phyloP scores from a whole-genome alignment of 495 filamentous ascomycete genomes.

The Aspergillus taichungensis region DNA sequence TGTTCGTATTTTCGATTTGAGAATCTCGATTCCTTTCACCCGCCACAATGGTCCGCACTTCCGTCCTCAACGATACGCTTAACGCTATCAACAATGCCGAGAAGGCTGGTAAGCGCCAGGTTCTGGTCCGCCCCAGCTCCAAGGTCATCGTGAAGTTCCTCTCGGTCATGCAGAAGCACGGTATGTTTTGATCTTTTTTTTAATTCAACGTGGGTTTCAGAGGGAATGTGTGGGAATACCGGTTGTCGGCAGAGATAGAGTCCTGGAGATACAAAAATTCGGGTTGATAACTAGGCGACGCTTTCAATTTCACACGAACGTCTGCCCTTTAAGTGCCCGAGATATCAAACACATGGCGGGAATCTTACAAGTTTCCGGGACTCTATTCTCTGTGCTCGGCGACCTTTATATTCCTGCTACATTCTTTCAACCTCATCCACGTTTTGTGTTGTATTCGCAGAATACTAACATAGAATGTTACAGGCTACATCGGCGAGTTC shows the following conservation, averaged over 20 bases:
- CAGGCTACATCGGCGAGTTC: constrained; percentile 99
- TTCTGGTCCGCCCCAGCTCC: constrained; percentile 88
- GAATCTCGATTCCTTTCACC: constrained; percentile 60
- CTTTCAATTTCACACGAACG: constrained; percentile 70
- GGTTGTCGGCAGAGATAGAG: neutral
- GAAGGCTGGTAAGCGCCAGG: constrained; percentile 97
- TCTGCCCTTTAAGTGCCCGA: constrained; percentile 99
- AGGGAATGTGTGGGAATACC: neutral
- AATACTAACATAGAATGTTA: neutral
- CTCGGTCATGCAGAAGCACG: constrained; percentile 96
- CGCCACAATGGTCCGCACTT: constrained; percentile 95
- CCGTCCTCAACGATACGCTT: constrained; percentile 97
- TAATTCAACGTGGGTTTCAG: constrained; percentile 3
- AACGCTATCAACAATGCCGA: constrained; percentile 99
- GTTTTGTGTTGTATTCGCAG: constrained; percentile 41
- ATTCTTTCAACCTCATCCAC: constrained; percentile 41
- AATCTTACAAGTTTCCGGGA: constrained; percentile 87
- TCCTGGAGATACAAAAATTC: constrained; percentile 32
- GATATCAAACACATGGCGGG: constrained; percentile 65
- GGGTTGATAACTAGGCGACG: constrained; percentile 99
- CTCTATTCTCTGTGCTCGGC: constrained; percentile 32
- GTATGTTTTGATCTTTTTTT: constrained; percentile 50
- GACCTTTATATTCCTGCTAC: constrained; percentile 18
- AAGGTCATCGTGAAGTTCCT: constrained; percentile 99
- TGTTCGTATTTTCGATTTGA: constrained; percentile 58